A percentile compares a stretch with the other conserved stretches of the same genome.
Conservation (phyloP, 2,329 filamentous ascomycete genomes). For the Cadophora sp. region DNA sequence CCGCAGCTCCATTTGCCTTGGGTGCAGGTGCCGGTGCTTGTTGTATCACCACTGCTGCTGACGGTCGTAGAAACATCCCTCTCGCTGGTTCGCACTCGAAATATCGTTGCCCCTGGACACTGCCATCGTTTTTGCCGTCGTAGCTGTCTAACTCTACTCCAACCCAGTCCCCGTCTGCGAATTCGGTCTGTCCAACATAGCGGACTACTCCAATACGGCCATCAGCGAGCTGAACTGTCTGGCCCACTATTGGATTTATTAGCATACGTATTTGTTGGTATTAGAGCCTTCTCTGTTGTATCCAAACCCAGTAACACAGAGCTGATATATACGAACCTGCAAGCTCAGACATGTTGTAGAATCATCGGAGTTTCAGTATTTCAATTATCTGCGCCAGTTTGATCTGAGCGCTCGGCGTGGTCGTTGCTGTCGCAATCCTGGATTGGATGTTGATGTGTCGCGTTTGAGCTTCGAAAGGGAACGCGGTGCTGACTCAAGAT, state of each 20-base stretch:
- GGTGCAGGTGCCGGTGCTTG: conserved; percentile 52
- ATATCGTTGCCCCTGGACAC: conserved; percentile 85
- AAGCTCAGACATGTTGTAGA: conserved; percentile 21
- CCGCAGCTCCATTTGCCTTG: conserved; percentile 41
- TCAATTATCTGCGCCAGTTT: background rate
- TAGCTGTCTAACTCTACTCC: conserved; percentile 86
- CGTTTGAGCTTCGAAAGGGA: conserved; percentile 6
- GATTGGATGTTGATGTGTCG: conserved; percentile 5
- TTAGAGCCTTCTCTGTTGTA: no score
- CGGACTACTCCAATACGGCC: conserved; percentile 79
- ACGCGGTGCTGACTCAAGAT: conserved; percentile 8
- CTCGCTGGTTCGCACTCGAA: conserved; percentile 81
- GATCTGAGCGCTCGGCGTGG: background rate
- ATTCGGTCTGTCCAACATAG: conserved; percentile 80
- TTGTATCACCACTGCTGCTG: conserved; percentile 67
- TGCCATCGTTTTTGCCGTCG: conserved; percentile 92
- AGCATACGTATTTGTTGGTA: background rate
- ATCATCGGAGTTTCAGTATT: conserved; percentile 1
- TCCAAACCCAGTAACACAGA: background rate
- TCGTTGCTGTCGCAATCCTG: background rate
- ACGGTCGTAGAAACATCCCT: conserved; percentile 85
- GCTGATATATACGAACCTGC: background rate
- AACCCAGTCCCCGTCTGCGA: conserved; percentile 85
- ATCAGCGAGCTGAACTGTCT: conserved; percentile 73
- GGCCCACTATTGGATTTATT: conserved; percentile 44